Evolutionary conservation across 1,284 basidiomycete genomes (phyloP), one percentile per base, ranked within the genome.

Genomic region (Rhodofomes roseus): DNA sequence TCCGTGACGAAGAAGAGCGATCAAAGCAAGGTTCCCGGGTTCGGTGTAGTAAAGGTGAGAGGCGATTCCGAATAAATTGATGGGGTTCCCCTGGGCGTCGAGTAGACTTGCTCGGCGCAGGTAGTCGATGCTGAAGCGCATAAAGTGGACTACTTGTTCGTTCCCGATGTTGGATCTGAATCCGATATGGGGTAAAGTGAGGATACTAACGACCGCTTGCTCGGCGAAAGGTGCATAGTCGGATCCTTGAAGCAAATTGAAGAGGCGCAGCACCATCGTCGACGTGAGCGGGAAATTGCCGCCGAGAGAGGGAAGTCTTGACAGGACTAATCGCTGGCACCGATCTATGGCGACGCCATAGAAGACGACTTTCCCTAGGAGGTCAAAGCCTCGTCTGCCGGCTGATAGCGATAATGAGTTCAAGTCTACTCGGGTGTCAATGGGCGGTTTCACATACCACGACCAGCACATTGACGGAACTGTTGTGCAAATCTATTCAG

Each of bases 101-200:
- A 90, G 68, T 14, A 90, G 74, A 40, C 79, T 74, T 2, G 78
- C 71, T 1, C 84, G 81, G 34, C 84, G 79, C 16, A 90, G 78
- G 64, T 87, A 89, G 58, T 90, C 88, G 58, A 90, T 83, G 59
- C 81, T 83, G 73, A 89, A 89, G n/a, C 87, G 77, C 29, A 88
- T 68, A 62, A 87, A 86, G 65, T 89, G 85, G 20, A 85, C 67
- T 14, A 89, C 71, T 62, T 89, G 84, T 9, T 81, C 71, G 59
- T 73, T 76, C 7, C 83, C 83, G 5, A 79, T 73, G 9, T 82
- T 75, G 0, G 82, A 86, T 25, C 76, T 71, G 63, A 86, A 82
- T 60, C 79, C 80, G 62, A 89, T 74, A 50, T 81, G 81, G 5
- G 85, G 83, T 6, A 90, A 76, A 16, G 74, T 73, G 52, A 88